These are phyloP conservation scores for Tephrocybe sp. DNA, from an alignment of 768 basidiomycete genomes.

Conservation along the genomic window DNA sequence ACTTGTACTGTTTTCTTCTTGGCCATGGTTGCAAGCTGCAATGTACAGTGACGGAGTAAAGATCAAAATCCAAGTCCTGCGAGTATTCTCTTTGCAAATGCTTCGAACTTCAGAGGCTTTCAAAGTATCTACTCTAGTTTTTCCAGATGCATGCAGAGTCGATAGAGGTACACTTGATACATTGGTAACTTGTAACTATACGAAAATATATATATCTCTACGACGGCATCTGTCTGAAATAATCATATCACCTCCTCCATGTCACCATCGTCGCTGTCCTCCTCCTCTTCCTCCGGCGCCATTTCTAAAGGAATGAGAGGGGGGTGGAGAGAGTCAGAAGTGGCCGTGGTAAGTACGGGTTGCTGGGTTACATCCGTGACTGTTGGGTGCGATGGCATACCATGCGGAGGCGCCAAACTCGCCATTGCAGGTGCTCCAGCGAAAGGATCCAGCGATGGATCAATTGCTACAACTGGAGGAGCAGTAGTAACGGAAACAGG, in stretches of 20 bases:
- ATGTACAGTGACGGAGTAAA: background rate
- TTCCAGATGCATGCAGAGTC: too few species aligned
- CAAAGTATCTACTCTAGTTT: too few species aligned
- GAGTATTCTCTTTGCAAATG: too few species aligned
- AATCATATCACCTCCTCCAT: conserved; percentile 44
- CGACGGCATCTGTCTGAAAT: background rate
- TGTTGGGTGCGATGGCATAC: background rate
- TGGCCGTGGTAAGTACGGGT: background rate
- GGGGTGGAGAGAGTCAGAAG: background rate
- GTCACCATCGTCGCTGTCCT: conserved; percentile 39
- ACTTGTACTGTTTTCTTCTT: conserved; percentile 15
- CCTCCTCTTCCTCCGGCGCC: conserved; percentile 18
- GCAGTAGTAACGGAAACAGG: background rate
- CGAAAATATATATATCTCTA: too few species aligned
- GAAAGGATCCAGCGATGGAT: background rate
- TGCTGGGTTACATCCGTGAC: background rate
- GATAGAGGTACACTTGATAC: too few species aligned
- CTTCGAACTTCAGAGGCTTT: too few species aligned
- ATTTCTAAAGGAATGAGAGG: background rate
- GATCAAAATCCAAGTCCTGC: background rate
- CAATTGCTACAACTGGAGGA: background rate
- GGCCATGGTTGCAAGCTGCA: conserved; percentile 9
- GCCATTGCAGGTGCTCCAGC: conserved; percentile 1
- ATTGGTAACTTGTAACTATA: too few species aligned
- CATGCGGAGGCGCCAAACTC: background rate